These are phyloP conservation scores for Auricularia sp. DNA, from an alignment of 768 basidiomycete species.

Conservation along the genomic window DNA sequence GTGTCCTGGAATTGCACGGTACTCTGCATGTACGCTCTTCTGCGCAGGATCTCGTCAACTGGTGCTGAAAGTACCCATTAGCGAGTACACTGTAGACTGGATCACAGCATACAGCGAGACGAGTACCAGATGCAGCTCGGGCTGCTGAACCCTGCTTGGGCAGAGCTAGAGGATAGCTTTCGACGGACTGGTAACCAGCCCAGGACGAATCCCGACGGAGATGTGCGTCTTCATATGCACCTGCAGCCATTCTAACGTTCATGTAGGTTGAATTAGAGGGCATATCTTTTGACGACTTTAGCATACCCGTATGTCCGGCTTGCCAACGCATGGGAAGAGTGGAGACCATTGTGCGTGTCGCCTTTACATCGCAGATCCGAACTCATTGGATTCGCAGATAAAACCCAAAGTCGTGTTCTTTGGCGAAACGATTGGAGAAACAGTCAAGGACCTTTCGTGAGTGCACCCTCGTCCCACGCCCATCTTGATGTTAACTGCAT, in stretches of 20 bases:
- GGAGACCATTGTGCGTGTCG: conserved; percentile 47
- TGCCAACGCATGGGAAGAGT: conserved; percentile 50
- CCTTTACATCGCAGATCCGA: conserved; percentile 4
- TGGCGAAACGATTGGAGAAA: conserved; percentile 71
- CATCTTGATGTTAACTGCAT: background rate
- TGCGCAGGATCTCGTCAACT: background rate
- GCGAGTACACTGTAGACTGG: conserved; percentile 69
- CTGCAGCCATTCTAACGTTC: background rate
- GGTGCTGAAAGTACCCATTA: conserved; percentile 18
- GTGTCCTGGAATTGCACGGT: conserved; percentile 80
- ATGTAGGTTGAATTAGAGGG: conserved; percentile 71
- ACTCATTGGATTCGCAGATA: conserved; percentile 31
- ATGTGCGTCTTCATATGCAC: conserved; percentile 39
- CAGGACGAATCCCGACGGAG: conserved; percentile 88
- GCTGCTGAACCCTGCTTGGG: conserved; percentile 70
- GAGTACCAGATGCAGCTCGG: conserved; percentile 69
- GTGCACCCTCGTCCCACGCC: conserved; percentile 16
- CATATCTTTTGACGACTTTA: conserved; percentile 64
- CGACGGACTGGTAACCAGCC: conserved; percentile 48
- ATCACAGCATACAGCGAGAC: conserved; percentile 57
- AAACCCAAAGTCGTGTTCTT: conserved; percentile 85
- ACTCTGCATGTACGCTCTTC: conserved; percentile 57
- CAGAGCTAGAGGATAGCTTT: conserved; percentile 44
- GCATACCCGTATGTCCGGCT: conserved; percentile 65
- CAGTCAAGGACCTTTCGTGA: conserved; percentile 64